Base-by-base conservation (phyloP, 2,329 filamentous ascomycete genomes). In the Aspergillus chevalieri region DNA sequence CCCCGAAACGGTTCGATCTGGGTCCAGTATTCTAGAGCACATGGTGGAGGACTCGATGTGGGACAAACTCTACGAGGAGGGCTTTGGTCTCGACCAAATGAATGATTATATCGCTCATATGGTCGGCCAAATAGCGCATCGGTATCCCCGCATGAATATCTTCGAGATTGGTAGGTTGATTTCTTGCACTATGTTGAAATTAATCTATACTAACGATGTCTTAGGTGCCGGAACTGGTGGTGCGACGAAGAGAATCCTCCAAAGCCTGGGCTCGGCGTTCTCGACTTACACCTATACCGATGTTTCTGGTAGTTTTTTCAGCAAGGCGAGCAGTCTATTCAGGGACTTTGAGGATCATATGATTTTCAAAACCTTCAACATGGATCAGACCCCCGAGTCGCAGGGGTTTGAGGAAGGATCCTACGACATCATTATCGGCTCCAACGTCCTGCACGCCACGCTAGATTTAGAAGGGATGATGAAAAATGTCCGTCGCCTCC, bases 261-360 rank as follows among this genome's bases (percentile, higher is more conserved):
- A 51, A 5, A 49, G 47, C 7, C 49, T 71, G 19, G 62, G 57
- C 3, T 21, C 55, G 4, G 44, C 51, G 1, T 69, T 65, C 28
- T 57, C 57, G 14, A 61, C 57, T 2, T 76, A 75, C 54, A 70
- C 66, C 1, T 77, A 65, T 57, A 75, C 74, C 0, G 73, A 75
- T 48, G 65, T 74, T 15, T 71, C 68, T 0, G 45, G 58, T 3
- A 67, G 63, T 9, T 74, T 74, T 58, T 73, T 76, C 47, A 62
- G 63, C 21, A 56, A 60, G 4, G 68, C 66, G 0, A 48, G 54
- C 14, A 56, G 60, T 26, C 44, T 46, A 1, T 67, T 72, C 36
- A 45, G 51, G 1, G 46, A 46, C 3, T 56, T 57, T 36, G 47
- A 41, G 2, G 49, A 59, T 6, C 55, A 56, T 14, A 58, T 71